Percentiles rank a stretch among this genome's conserved stretches.
Conservation (phyloP, 176 grass and related monocot genomes). For the Carex myosuroides region DNA sequence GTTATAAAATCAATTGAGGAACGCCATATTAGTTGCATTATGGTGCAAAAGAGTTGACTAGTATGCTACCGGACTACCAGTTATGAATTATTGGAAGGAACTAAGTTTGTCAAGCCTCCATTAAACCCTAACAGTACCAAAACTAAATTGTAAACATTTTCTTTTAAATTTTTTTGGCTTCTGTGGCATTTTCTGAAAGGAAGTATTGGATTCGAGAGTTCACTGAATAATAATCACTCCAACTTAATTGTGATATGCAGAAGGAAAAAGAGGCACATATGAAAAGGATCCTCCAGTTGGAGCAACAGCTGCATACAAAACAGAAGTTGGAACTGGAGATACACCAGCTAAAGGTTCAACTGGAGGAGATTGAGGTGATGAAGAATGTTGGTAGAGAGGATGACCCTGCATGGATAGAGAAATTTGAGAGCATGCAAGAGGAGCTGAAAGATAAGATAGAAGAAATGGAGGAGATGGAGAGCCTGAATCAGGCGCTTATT, state of each 20-base stretch:
- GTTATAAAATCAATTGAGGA: neutral
- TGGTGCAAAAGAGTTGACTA: neutral
- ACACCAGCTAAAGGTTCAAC: constrained; percentile 31
- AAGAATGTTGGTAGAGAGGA: constrained; percentile 43
- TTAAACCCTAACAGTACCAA: neutral
- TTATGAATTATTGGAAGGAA: neutral
- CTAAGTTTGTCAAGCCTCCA: neutral
- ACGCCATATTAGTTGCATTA: neutral
- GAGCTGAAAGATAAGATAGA: constrained; percentile 50
- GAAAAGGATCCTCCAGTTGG: constrained; percentile 31
- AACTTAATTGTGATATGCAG: constrained; percentile 33
- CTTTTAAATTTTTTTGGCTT: neutral
- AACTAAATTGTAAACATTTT: neutral
- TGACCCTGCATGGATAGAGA: constrained; percentile 28
- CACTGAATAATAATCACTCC: neutral
- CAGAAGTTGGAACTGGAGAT: constrained; percentile 70
- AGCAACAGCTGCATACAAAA: constrained; percentile 37
- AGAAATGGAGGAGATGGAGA: constrained; percentile 46
- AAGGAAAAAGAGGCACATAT: constrained; percentile 43
- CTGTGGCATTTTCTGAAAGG: neutral
- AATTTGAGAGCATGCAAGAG: constrained; percentile 35
- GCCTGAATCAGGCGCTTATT: constrained; percentile 37
- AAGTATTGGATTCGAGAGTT: neutral
- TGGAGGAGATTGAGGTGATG: constrained; percentile 46
- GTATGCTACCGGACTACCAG: neutral